Base-by-base conservation (phyloP, 106 monocot species). In the Chionographis japonica region DNA sequence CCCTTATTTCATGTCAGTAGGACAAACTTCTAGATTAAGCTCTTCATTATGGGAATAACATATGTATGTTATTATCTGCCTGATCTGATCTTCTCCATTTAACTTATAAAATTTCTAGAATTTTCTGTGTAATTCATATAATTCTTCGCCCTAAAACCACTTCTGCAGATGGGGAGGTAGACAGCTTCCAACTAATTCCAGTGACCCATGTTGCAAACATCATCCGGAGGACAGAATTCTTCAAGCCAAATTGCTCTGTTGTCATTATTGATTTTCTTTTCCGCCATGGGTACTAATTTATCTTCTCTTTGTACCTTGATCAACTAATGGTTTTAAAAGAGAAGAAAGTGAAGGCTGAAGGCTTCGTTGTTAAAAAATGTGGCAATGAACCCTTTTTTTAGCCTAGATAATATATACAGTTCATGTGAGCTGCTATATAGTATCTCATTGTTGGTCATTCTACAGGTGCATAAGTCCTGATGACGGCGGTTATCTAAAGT, bases 181-280 rank as follows among this genome's bases (percentile, higher is more conserved):
- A 73, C 52, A 92, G 97, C 85, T 97, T 97, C 80, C 77, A 61
- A 69, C 66, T 92, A 70, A 66, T 97, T 8, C 77, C 89, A 54
- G 65, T 85, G 35, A 40, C 68, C 58, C 79, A 87, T 69, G 89
- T 86, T 73, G 92, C 89, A 50, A 90, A 83, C 50, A 87, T 97
- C 4, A 80, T 92, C 40, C 77, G 78, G 43, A 84, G 77, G 66
- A 87, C 89, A 38, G 74, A 85, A 49, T 85, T 86, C 79, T 97
- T 81, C 83, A 97, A 97, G 72, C 92, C 92, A 63, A 97, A 97
- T 72, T 97, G 92, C 49, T 56, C 66, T 18, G 80, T 97, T 37
- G 89, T 92, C 69, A 83, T 97, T 51, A 82, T 89, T 18, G 97
- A 92, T 72, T 97, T 92, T 69, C 87, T 97, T 62, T 83, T 97